These are phyloP conservation scores for Spergularia marina DNA, from an alignment of 148 eudicot genomes.

Conservation along the genomic window DNA sequence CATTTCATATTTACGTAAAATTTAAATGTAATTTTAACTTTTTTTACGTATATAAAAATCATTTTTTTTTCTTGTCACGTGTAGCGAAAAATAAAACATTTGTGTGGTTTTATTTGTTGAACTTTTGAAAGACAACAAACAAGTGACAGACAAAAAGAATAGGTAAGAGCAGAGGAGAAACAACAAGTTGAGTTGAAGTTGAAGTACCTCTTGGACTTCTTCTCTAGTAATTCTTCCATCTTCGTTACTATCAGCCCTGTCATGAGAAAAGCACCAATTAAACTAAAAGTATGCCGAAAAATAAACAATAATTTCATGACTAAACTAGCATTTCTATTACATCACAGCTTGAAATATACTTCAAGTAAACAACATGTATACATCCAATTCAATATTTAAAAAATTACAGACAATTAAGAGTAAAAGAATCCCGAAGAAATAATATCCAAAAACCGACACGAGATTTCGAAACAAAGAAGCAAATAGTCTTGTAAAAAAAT, in stretches of 20 bases:
- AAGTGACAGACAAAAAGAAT: background rate
- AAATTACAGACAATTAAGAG: background rate
- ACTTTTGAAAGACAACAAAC: constrained; percentile 4
- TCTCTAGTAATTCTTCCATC: constrained; percentile 90
- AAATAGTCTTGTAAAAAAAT: constrained; percentile 6
- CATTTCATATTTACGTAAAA: too few species aligned
- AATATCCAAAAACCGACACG: background rate
- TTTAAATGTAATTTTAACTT: too few species aligned
- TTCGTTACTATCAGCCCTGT: constrained; percentile 87
- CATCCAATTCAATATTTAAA: constrained; percentile 10
- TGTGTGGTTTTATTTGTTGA: too few species aligned
- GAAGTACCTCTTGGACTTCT: constrained; percentile 85
- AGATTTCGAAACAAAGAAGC: background rate
- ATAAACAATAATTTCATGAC: constrained; percentile 12
- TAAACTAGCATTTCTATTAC: constrained; percentile 13
- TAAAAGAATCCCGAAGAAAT: background rate
- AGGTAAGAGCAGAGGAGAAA: background rate
- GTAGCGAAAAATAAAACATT: too few species aligned
- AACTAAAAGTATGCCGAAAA: background rate
- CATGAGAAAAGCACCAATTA: constrained; percentile 16
- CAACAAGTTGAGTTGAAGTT: background rate
- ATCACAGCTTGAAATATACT: background rate
- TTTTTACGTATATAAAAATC: too few species aligned
- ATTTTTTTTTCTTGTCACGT: too few species aligned
- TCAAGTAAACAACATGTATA: constrained; percentile 2